Percentiles rank a stretch among this genome's conserved stretches.
These are phyloP conservation scores for Salvia splendens DNA, from an alignment of 257 asterid genomes.

Conservation along the genomic window DNA sequence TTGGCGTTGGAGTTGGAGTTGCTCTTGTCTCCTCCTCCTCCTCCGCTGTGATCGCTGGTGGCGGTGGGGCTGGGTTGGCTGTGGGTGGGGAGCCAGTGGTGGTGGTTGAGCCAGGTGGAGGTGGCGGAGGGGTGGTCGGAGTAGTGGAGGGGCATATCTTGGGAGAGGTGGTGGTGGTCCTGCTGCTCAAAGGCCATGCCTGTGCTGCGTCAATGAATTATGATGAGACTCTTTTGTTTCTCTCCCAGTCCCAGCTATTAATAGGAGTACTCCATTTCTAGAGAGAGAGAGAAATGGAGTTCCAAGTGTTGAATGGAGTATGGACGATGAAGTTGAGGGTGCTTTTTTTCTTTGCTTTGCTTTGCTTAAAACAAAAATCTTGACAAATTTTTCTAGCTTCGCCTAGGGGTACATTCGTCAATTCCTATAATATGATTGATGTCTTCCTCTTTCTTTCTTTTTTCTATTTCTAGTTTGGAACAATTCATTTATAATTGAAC, in stretches of 20 bases:
- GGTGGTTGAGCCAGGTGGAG: conserved; percentile 52
- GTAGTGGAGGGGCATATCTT: conserved; percentile 57
- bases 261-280: neutral
- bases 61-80: conserved; percentile 46
- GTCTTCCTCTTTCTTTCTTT: neutral
- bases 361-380: conserved; percentile 8
- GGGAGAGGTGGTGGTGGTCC: conserved; percentile 46
- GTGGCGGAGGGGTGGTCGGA: conserved; percentile 37
- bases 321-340: conserved; percentile 13
- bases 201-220: neutral
- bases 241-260: conserved; percentile 33
- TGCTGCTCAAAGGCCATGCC: conserved; percentile 50
- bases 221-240: conserved; percentile 20
- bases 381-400: neutral
- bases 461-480: neutral
- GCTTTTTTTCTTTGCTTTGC: neutral
- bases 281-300: conserved; percentile 13
- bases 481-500: no score
- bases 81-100: conserved; percentile 54
- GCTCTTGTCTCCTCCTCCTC: conserved; percentile 41
- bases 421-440: neutral
- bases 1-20: conserved; percentile 34
- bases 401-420: neutral
- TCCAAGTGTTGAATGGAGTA: conserved; percentile 31
- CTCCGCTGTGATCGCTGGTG: conserved; percentile 43